Conservation (phyloP, 176 grass and related monocot species). For the Zea luxurians region DNA sequence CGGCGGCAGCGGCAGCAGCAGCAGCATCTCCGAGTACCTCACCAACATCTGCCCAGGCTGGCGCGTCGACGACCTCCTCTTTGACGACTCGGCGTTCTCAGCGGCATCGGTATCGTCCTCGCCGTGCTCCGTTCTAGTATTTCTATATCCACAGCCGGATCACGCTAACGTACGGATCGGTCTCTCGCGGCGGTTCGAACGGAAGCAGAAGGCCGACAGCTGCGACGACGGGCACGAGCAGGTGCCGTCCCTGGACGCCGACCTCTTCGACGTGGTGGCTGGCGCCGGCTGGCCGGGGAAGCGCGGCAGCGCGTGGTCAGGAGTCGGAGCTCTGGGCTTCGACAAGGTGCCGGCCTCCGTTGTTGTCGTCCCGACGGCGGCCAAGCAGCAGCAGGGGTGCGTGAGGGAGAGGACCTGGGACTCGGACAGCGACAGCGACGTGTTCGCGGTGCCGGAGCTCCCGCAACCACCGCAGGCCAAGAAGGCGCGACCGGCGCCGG, state of each 20-base stretch:
- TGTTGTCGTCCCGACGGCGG: neutral
- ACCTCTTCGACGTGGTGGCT: neutral
- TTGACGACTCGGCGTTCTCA: slow-evolving; percentile 43
- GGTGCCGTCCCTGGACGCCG: slow-evolving; percentile 57
- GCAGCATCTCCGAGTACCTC: slow-evolving; percentile 54
- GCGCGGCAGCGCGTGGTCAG: neutral
- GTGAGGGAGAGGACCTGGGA: neutral
- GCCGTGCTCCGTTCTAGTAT: neutral
- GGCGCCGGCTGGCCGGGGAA: neutral
- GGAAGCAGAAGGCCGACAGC: slow-evolving; percentile 25
- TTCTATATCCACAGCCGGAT: neutral
- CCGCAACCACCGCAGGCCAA: neutral
- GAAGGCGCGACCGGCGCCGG: neutral
- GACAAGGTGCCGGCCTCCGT: neutral
- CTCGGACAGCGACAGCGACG: neutral
- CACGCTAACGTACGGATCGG: neutral
- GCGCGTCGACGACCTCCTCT: slow-evolving; percentile 82
- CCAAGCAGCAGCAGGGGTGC: neutral
- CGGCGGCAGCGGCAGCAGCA: slow-evolving; percentile 46
- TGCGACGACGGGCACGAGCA: slow-evolving; percentile 33
- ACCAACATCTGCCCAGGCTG: slow-evolving; percentile 86
- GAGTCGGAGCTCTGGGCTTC: neutral
- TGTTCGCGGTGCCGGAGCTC: neutral
- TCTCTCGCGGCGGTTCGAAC: neutral
- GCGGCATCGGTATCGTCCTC: slow-evolving; percentile 22